Conservation (phyloP, 305 asterid species). For the Salvia sclarea region DNA sequence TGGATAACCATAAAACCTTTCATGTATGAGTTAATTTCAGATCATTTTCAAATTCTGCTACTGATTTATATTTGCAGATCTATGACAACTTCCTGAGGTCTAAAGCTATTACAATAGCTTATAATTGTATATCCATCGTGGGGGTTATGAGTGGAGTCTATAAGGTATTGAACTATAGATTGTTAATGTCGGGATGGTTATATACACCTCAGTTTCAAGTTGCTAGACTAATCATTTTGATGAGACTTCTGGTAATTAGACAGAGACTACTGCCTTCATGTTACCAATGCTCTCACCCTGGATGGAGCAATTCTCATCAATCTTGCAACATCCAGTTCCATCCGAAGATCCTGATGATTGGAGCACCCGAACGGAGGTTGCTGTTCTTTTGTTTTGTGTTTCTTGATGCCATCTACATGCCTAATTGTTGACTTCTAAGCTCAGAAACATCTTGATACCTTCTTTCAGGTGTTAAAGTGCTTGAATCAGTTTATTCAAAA, state of each 20-base stretch:
- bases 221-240: constrained; percentile 27
- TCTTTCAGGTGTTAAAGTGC: constrained; percentile 82
- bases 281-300: constrained; percentile 83
- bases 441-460: constrained; percentile 8
- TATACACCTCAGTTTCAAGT: constrained; percentile 16
- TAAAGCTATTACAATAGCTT: constrained; percentile 80
- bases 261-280: constrained; percentile 71
- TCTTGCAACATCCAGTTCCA: constrained; percentile 68
- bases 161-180: constrained; percentile 56
- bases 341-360: constrained; percentile 98
- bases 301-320: constrained; percentile 77
- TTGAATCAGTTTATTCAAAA: constrained; percentile 85
- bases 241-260: constrained; percentile 46
- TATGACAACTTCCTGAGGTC: constrained; percentile 69
- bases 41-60: constrained; percentile 26
- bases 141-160: constrained; percentile 91
- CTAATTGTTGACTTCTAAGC: constrained; percentile 20
- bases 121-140: constrained; percentile 78
- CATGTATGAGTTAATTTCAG: not conserved
- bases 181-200: constrained; percentile 25
- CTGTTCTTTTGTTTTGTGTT: constrained; percentile 29
- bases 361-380: constrained; percentile 96
- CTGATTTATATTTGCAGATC: constrained; percentile 47
- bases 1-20: constrained; percentile 5
- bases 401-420: constrained; percentile 23